Base-by-base conservation (phyloP, 148 eudicot genomes). In the Selenicereus undatus region DNA sequence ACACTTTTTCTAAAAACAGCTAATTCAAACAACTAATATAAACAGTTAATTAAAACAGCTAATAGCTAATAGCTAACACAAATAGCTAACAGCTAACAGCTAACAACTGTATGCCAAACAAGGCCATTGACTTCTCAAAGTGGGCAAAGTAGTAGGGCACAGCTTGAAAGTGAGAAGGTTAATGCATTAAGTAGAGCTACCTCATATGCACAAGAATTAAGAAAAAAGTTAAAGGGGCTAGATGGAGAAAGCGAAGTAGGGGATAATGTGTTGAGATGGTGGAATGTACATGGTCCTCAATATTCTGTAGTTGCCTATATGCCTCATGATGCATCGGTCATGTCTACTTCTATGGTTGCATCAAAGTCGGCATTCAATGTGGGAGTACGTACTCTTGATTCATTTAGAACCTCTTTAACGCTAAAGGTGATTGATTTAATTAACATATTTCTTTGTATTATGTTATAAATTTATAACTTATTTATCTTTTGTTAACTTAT, bases 351-450 rank as follows among this genome's bases (percentile, higher is more conserved):
- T 3, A 73, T 62, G 4, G 78, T 73, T 24, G 60, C 81, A 29
- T 80, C 71, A 9, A 20, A 80, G 39, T 80, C 24, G 0, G 68
- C 69, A 71, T 73, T 24, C 74, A 62, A 73, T 74, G 71, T 22
- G 20, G 45, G 73, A 70, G 79, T 79, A 76, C 56, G 82, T 73
- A 71, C 75, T 78, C 82, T 86, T 79, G 66, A 76, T 78, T 78
- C 79, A 74, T 73, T 83, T 78, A 78, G 75, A 70, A 77, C 72
- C 22, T 77, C 80, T 64, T 43, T 77, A 30, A 62, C 72, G 11
- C 80, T 72, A 2, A 62, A 62, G 80, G 72, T 39, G 64, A 22
- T 54, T 2, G 13, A 14, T 54, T 54, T 32, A 32, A 32, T 32
- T 32, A 32, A 0, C 32, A 3, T 21, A 1, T 77, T 9, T 13